phyloP scores from a whole-genome alignment of 202 grass and related monocot species.

The Hordeum pubiflorum region DNA sequence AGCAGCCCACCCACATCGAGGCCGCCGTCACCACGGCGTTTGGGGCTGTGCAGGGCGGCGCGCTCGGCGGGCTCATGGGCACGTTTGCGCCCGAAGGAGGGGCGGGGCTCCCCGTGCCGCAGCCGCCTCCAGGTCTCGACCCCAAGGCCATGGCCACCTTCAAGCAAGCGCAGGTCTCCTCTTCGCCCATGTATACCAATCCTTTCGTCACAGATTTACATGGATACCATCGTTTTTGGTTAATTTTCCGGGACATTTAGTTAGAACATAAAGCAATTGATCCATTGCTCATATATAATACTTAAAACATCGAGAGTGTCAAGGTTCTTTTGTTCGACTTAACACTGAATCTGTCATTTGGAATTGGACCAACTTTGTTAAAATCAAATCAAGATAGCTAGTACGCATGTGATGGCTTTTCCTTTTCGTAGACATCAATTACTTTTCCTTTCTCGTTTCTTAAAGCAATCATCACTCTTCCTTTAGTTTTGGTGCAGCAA shows the following conservation, averaged over 20 bases:
- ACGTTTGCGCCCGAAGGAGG: slow-evolving; percentile 50
- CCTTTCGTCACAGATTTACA: background rate
- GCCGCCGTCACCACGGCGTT: slow-evolving; percentile 57
- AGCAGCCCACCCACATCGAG: slow-evolving; percentile 70
- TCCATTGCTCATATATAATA: background rate
- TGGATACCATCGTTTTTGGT: background rate
- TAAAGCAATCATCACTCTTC: slow-evolving; percentile 22
- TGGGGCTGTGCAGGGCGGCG: slow-evolving; percentile 69
- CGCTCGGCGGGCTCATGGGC: slow-evolving; percentile 82
- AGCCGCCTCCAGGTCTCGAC: slow-evolving; percentile 41
- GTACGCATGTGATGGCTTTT: slow-evolving; percentile 21
- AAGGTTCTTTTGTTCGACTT: background rate
- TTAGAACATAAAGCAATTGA: background rate
- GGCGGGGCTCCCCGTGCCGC: slow-evolving; percentile 43
- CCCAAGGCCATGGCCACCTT: slow-evolving; percentile 63
- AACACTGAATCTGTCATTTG: background rate
- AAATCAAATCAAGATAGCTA: slow-evolving; percentile 22
- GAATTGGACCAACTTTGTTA: slow-evolving; percentile 25
- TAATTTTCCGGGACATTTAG: background rate
- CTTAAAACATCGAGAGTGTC: background rate
- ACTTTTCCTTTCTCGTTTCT: background rate
- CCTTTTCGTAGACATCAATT: slow-evolving; percentile 6
- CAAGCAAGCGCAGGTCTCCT: slow-evolving; percentile 69
- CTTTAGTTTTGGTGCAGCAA: slow-evolving; percentile 2
- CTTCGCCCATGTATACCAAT: background rate